Percentiles rank a stretch among this genome's conserved stretches.
These are phyloP conservation scores for Jatropha multifida DNA, from an alignment of 441 rosid species.

Conservation along the genomic window DNA sequence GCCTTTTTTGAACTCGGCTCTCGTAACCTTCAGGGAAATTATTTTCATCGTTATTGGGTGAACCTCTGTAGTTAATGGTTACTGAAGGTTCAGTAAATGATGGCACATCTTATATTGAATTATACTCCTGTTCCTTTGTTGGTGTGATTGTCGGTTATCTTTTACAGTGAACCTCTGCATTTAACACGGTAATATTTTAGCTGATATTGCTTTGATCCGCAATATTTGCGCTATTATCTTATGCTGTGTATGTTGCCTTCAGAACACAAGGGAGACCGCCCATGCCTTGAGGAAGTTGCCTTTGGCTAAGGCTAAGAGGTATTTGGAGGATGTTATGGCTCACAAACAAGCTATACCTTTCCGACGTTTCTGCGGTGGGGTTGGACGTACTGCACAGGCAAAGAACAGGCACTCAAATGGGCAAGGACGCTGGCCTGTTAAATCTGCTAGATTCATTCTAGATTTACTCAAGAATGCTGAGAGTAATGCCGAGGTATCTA, in stretches of 20 bases:
- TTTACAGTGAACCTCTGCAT: neutral
- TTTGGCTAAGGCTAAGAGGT: constrained; percentile 87
- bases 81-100: constrained; percentile 59
- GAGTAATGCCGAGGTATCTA: constrained; percentile 83
- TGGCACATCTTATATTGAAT: constrained; percentile 28
- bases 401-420: constrained; percentile 95
- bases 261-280: constrained; percentile 97
- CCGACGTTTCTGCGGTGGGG: constrained; percentile 90
- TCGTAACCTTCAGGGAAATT: constrained; percentile 65
- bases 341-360: constrained; percentile 99
- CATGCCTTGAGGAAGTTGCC: constrained; percentile 72
- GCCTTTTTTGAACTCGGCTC: constrained; percentile 46
- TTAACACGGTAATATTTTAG: neutral
- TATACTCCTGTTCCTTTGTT: too few species aligned
- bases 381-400: constrained; percentile 97
- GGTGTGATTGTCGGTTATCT: neutral
- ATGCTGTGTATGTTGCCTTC: neutral
- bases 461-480: constrained; percentile 94
- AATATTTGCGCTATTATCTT: neutral
- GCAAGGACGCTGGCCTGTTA: constrained; percentile 94
- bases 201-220: neutral
- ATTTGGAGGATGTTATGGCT: constrained; percentile 90
- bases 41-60: constrained; percentile 61
- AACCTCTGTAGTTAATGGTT: constrained; percentile 42
- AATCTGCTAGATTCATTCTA: constrained; percentile 79